These are phyloP conservation scores for Colletotrichum sp. DNA, from an alignment of 2,329 filamentous ascomycete genomes.

Conservation along the genomic window DNA sequence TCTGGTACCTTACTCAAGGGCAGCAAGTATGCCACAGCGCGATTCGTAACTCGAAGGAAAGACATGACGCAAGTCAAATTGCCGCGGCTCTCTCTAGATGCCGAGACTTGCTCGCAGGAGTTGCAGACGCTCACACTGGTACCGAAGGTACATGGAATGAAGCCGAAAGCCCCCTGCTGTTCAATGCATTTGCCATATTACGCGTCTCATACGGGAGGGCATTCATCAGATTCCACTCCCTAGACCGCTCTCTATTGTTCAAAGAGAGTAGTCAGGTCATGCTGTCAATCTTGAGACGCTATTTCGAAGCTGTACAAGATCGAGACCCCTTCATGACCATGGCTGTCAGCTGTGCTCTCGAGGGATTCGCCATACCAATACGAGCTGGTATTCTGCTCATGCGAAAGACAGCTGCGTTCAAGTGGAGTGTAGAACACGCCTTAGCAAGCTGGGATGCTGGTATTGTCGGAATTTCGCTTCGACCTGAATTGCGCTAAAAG, in stretches of 20 bases:
- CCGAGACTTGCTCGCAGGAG: neutral
- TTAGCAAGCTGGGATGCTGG: neutral
- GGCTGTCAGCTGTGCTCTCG: neutral
- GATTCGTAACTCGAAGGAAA: neutral
- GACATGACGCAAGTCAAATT: neutral
- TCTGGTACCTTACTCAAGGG: neutral
- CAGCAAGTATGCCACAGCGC: neutral
- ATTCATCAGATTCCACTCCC: neutral
- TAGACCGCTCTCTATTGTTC: neutral
- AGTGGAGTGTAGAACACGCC: neutral
- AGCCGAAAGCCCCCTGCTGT: neutral
- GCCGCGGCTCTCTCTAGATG: neutral
- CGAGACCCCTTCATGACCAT: neutral
- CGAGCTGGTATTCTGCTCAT: neutral
- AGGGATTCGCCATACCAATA: neutral
- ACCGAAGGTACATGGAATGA: neutral
- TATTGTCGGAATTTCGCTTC: neutral
- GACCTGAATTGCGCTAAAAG: neutral
- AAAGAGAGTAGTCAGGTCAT: neutral
- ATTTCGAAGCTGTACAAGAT: neutral
- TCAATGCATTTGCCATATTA: neutral
- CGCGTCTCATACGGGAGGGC: neutral
- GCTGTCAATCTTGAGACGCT: neutral
- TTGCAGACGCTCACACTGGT: neutral
- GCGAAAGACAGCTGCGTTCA: neutral